Evolutionary conservation across 441 rosid genomes (phyloP), one percentile per base, ranked within the genome.

Genomic region (Breynia disticha): DNA sequence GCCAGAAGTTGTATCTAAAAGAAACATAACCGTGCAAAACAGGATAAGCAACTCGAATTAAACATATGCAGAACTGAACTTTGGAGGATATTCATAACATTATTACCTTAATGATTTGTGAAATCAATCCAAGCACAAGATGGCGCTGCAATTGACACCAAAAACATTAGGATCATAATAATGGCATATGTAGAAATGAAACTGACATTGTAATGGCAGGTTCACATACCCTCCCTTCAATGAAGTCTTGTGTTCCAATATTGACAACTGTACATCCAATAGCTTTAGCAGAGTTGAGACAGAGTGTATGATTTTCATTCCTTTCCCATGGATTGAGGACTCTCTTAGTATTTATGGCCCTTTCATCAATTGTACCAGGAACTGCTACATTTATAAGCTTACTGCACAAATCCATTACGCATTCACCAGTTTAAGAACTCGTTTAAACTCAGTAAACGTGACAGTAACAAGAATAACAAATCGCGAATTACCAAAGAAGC

Each of bases 361-460:
- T 78, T 71, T 93, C 99, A 61, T 93, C 99, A 32, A 93, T 93
- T 15, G 97, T 93, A 24, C 93, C 97, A 54, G 97, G 93, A 72
- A 89, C 96, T 17, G 99, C 99, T 60, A 93, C 87, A 76, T 93
- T 89, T 59, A 89, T 93, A 67, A 93, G 99, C 66, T 93, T 93
- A 69, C 97, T 93, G 82, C 87, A 72, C 16, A 53, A 57, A 58
- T 16, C 42, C 55, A 39, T 3, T 38, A 37, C 2, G 50, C 42
- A 47, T 64, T 53, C 21, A 60, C 47, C 48, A 53, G 46, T 53
- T 58, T 11, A 16, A 55, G n/a, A 51, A 28, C 12, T 47, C 14
- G 9, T 16, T 16, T 20, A 46, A 21, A 39, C 44, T 28, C 38
- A 48, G 22, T 24, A 22, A 37, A 44, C 32, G 48, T 14, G 54